These are phyloP conservation scores for Clonostachys chloroleuca DNA, from an alignment of 2,329 filamentous ascomycete species.

Conservation along the genomic window DNA sequence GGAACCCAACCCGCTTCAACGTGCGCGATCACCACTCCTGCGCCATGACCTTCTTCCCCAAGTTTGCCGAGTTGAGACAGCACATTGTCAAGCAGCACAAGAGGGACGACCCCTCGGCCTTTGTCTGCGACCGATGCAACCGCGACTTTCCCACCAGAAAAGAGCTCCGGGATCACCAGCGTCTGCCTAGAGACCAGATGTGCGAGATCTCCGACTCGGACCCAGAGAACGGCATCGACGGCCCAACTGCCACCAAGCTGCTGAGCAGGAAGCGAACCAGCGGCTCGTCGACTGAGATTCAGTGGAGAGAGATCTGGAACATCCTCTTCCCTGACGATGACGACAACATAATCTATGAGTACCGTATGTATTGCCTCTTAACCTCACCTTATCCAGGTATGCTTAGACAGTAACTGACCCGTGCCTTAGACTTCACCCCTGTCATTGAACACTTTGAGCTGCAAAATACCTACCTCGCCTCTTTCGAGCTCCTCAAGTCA, in stretches of 20 bases:
- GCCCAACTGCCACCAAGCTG: slow-evolving; percentile 30
- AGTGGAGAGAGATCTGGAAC: slow-evolving; percentile 36
- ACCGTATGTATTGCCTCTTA: slow-evolving; percentile 13
- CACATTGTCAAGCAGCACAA: slow-evolving; percentile 38
- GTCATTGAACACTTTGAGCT: slow-evolving; percentile 36
- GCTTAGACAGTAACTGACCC: not conserved
- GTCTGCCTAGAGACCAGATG: slow-evolving; percentile 32
- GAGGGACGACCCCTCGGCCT: slow-evolving; percentile 31
- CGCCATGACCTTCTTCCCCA: slow-evolving; percentile 35
- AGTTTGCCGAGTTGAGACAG: slow-evolving; percentile 34
- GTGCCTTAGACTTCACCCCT: slow-evolving; percentile 22
- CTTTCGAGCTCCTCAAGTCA: slow-evolving; percentile 22
- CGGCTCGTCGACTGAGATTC: slow-evolving; percentile 27
- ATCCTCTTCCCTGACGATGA: slow-evolving; percentile 34
- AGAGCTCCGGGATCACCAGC: slow-evolving; percentile 31
- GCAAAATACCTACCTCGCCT: slow-evolving; percentile 21
- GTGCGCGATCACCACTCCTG: slow-evolving; percentile 38
- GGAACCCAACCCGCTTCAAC: slow-evolving; percentile 38
- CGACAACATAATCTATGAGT: slow-evolving; percentile 19
- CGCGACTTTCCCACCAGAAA: slow-evolving; percentile 29
- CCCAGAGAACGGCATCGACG: slow-evolving; percentile 32
- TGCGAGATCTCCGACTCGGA: slow-evolving; percentile 33
- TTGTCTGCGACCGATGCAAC: slow-evolving; percentile 32
- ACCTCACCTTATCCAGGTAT: too few species aligned
- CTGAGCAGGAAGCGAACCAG: slow-evolving; percentile 31